A percentile compares a stretch with the other conserved stretches of the same genome.
Conservation (phyloP, 2,329 filamentous ascomycete species). For the Cladosporium sp. region DNA sequence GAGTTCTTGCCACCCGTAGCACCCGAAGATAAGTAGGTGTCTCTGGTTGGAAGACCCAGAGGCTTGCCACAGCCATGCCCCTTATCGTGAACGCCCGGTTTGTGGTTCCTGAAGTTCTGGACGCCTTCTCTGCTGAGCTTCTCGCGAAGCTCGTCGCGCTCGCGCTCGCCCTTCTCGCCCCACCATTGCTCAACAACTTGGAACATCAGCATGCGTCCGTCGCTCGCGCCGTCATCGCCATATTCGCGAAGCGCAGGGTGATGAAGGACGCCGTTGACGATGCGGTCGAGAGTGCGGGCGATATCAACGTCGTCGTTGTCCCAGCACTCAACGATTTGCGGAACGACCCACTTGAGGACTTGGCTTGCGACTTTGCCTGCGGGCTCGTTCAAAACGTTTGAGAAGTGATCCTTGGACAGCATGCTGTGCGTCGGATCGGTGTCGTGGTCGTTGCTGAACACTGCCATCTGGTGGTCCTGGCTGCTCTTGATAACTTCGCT, state of each 20-base stretch:
- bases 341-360: slow-evolving; percentile 77
- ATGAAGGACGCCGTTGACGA: slow-evolving; percentile 77
- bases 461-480: slow-evolving; percentile 74
- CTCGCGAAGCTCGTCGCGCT: slow-evolving; percentile 61
- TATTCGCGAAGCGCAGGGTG: slow-evolving; percentile 72
- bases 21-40: slow-evolving; percentile 35
- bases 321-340: slow-evolving; percentile 82
- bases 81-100: slow-evolving; percentile 72
- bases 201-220: slow-evolving; percentile 74
- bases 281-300: slow-evolving; percentile 63
- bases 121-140: slow-evolving; percentile 77
- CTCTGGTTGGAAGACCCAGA: slow-evolving; percentile 66
- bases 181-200: slow-evolving; percentile 78
- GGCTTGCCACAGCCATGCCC: slow-evolving; percentile 82
- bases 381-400: slow-evolving; percentile 79
- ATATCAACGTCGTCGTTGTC: slow-evolving; percentile 69
- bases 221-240: slow-evolving; percentile 62
- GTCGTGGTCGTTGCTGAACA: slow-evolving; percentile 71
- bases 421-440: slow-evolving; percentile 89
- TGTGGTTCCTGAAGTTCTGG: slow-evolving; percentile 72
- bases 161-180: slow-evolving; percentile 56
- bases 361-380: slow-evolving; percentile 76
- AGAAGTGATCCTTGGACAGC: slow-evolving; percentile 94
- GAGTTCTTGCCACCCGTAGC: slow-evolving; percentile 32
- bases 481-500: slow-evolving; percentile 82